Base-by-base conservation (phyloP, 352 stramenopile species). In the Globisporangium emineosum region DNA sequence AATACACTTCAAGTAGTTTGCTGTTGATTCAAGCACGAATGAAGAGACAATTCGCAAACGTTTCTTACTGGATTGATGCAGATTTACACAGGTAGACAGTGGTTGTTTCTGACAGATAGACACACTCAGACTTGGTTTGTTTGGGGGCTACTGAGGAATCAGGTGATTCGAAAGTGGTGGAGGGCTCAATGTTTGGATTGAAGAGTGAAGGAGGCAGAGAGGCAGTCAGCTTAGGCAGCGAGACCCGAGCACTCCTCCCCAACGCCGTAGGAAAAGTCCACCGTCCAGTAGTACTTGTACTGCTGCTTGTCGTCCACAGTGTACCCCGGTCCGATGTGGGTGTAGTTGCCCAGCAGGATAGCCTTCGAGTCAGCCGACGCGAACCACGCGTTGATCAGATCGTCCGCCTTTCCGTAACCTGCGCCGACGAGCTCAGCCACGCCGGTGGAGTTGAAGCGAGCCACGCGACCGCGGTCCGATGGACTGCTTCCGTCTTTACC, bases 291-390 rank as follows among this genome's bases (percentile, higher is more conserved):
- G 19, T 63, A 53, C 52, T 58, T 60, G 62, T 76, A 76, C 29
- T 37, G 17, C 56, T 74, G 63, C 29, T 45, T 59, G n/a, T 54
- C 32, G 45, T 76, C 64, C 59, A 60, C 60, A 2, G 66, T 60
- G 66, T 67, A 72, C 29, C 69, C 72, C 6, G 64, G 66, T 15
- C 72, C 72, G 35, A 79, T 54, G 60, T 72, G 72, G 32, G 65
- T 68, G 66, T 69, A 72, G 47, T 79, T 63, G 23, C 69, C 66
- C 32, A 76, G 57, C 23, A 79, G 2, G 47, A 61, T 69, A 29
- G 5, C 33, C 27, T 64, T 59, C n/a, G 64, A 47, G n/a, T 51
- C 49, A 8, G 32, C 29, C 13, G 56, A 49, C 47, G 49, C 66
- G 56, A 78, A 57, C 71, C 71, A 78, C 62, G 70, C 55, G 10